These are phyloP conservation scores for Iris macrosiphon DNA, from an alignment of 106 monocot species.

Conservation along the genomic window DNA sequence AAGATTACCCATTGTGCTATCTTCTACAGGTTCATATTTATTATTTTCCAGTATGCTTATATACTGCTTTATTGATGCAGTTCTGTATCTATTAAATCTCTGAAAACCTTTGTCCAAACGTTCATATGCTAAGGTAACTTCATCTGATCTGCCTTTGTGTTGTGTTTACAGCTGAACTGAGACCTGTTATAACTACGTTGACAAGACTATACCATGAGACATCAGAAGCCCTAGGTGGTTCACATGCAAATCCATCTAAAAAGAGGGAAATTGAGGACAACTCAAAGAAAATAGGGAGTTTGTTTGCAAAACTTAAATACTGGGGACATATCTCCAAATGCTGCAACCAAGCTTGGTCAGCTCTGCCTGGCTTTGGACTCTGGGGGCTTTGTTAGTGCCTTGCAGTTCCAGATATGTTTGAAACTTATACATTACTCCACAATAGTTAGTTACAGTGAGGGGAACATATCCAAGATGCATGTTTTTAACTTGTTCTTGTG, in stretches of 20 bases:
- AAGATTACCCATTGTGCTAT: no score
- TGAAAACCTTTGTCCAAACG: no score
- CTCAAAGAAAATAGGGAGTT: conserved; percentile 79
- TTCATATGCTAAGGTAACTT: no score
- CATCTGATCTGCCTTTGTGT: conserved; percentile 4
- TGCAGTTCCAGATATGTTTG: conserved; percentile 85
- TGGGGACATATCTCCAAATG: conserved; percentile 89
- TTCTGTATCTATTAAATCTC: no score
- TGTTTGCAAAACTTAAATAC: conserved; percentile 82
- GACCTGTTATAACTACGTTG: conserved; percentile 71
- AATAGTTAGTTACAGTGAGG: no score
- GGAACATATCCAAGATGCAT: no score
- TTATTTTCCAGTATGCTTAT: no score
- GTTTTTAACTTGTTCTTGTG: no score
- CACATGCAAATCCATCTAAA: conserved; percentile 66
- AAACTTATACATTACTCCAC: no score
- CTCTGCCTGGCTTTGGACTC: conserved; percentile 73
- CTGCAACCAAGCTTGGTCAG: conserved; percentile 74
- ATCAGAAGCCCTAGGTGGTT: conserved; percentile 74
- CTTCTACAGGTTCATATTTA: no score
- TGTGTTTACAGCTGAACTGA: conserved; percentile 73
- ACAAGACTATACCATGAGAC: conserved; percentile 84
- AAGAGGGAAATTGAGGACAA: conserved; percentile 96
- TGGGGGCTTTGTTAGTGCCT: conserved; percentile 62
- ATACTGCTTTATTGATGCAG: no score